Conservation (phyloP, 1,284 basidiomycete species). For the Malassezia slooffiae region DNA sequence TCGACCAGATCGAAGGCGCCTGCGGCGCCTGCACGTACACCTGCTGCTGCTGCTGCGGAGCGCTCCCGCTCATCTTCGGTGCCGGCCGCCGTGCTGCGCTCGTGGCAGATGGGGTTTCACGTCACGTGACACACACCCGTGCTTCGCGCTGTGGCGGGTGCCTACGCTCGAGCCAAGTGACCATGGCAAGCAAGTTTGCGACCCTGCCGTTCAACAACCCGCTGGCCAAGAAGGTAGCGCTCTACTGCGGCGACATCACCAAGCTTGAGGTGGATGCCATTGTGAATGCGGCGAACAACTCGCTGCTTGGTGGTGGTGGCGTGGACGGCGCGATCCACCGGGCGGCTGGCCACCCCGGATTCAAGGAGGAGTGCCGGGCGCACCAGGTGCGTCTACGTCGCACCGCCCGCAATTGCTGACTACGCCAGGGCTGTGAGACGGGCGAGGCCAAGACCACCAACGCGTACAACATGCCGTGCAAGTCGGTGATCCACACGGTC, state of each 20-base stretch:
- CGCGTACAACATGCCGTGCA: conserved; percentile 50
- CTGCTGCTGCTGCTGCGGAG: conserved; percentile 9
- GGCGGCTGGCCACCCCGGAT: conserved; percentile 60
- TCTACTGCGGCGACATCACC: conserved; percentile 13
- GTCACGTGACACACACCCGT: too few species aligned
- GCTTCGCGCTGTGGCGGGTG: too few species aligned
- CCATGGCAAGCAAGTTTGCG: too few species aligned
- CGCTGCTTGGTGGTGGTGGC: conserved; percentile 36
- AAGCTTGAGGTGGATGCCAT: conserved; percentile 29
- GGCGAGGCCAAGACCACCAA: conserved; percentile 71
- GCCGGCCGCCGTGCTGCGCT: too few species aligned
- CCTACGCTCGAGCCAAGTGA: too few species aligned
- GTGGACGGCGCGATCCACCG: conserved; percentile 77
- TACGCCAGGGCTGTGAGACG: conserved; percentile 65
- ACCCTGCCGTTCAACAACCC: conserved; percentile 6
- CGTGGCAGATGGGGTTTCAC: too few species aligned
- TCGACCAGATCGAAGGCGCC: conserved; percentile 7
- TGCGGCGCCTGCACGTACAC: conserved; percentile 7
- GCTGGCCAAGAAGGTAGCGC: conserved; percentile 9
- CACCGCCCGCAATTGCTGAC: too few species aligned
- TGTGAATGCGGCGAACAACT: conserved; percentile 40
- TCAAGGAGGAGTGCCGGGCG: conserved; percentile 61
- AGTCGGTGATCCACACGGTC: conserved; percentile 76
- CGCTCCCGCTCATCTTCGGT: conserved; percentile 12
- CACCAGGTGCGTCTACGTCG: conserved; percentile 43